Evolutionary conservation across 2,329 filamentous ascomycete genomes (phyloP), one percentile per base, ranked within the genome.

Genomic region (Purpureocillium takamizusanense): DNA sequence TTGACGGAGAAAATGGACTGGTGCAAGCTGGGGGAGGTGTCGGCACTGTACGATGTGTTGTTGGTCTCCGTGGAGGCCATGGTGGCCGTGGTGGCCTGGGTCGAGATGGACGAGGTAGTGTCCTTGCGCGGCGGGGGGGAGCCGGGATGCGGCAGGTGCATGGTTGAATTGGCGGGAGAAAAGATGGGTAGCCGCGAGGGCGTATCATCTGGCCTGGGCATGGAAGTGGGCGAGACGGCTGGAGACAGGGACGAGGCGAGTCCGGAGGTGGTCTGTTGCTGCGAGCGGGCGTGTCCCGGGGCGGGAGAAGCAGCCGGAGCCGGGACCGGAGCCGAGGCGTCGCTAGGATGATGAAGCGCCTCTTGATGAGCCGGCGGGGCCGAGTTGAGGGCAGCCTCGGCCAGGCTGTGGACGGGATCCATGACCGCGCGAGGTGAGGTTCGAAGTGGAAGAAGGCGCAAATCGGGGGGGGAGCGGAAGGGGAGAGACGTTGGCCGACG

Each of bases 1-100:
- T 69, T 69, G 45, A 72, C 60, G 43, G 71, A 70, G 54, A 75
- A 76, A 52, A 73, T 70, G 48, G 66, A 69, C 53, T 74, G 70
- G 39, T 63, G 56, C 48, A 62, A 57, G 46, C 57, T 68, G 48
- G 67, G 66, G 52, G 72, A 74, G 50, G 68, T 67, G 48, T 73
- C 67, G 54, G 66, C 62, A 61, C 65, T 72, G 54, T 72, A 74
- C 49, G 65, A 65, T 51, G 67, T 69, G 51, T 67, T 63, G 48
- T 57, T 64, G 49, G 68, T 69, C 52, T 74, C 72, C 47, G 56
- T 55, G 38, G 66, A 66, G 47, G 58, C 55, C 56, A 59, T 49
- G 36, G 58, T 59, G 51, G 56, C 58, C 53, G 63, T 63, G 42
- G 70, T 70, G 48, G 64, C 66, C 50, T 64, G 65, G 16, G 71